These are phyloP conservation scores for Pseudocercospora crystallina DNA, from an alignment of 2,329 filamentous ascomycete species.

Conservation along the genomic window DNA sequence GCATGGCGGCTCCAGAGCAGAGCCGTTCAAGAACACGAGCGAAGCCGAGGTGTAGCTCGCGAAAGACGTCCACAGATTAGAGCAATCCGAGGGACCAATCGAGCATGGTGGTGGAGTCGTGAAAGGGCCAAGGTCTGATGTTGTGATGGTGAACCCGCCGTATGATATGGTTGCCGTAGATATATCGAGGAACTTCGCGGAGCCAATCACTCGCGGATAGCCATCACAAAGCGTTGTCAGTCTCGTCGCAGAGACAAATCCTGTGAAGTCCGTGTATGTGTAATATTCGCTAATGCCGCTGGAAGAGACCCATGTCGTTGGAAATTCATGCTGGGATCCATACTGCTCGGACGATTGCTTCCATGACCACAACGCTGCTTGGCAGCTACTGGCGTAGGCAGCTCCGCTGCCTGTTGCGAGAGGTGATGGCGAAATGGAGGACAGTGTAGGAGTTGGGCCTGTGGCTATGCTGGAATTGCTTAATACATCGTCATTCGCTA, in stretches of 20 bases:
- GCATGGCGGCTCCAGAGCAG: slow-evolving; percentile 11
- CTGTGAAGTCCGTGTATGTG: neutral
- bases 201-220: slow-evolving; percentile 22
- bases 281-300: neutral
- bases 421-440: too few relatives aligned
- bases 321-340: neutral
- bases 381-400: slow-evolving; percentile 16
- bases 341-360: slow-evolving; percentile 4
- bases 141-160: slow-evolving; percentile 11
- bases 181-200: slow-evolving; percentile 3
- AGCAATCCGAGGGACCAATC: slow-evolving; percentile 14
- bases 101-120: slow-evolving; percentile 19
- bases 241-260: slow-evolving; percentile 8
- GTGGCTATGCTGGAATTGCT: too few relatives aligned
- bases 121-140: slow-evolving; percentile 6
- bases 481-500: too few relatives aligned
- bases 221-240: slow-evolving; percentile 26
- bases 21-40: slow-evolving; percentile 5
- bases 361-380: slow-evolving; percentile 12
- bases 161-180: neutral
- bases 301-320: slow-evolving; percentile 3
- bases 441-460: too few relatives aligned
- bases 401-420: neutral
- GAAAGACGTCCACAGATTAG: slow-evolving; percentile 11
- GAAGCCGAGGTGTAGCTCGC: neutral